Evolutionary conservation across 78 protist genomes (phyloP).

Genomic region (Monocercomonoides exilis): DNA sequence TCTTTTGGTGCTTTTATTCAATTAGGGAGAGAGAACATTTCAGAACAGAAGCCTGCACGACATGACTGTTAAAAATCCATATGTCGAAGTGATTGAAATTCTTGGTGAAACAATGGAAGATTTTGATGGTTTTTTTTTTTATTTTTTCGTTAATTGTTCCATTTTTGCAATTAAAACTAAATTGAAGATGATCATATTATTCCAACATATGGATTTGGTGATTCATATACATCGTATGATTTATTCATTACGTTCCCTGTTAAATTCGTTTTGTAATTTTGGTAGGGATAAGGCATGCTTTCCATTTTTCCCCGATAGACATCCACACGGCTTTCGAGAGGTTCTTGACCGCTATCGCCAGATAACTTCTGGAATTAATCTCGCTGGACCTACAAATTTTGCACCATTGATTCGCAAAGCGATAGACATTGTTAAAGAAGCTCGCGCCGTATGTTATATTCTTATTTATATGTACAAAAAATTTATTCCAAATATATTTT

Average conservation of each 20-base stretch:
- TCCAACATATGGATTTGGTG: slow-evolving; percentile 3
- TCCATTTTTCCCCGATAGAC: not conserved
- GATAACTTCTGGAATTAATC: not conserved
- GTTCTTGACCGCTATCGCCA: not conserved
- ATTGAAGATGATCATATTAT: slow-evolving; percentile 1
- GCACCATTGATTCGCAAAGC: not conserved
- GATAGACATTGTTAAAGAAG: not conserved
- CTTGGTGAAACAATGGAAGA: slow-evolving; percentile 18
- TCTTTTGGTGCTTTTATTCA: not conserved
- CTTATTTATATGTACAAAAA: no score
- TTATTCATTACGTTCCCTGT: slow-evolving; percentile 11
- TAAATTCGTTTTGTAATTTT: slow-evolving; percentile 1
- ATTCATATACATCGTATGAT: not conserved
- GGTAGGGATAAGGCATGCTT: not conserved
- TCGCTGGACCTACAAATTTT: slow-evolving; percentile 1
- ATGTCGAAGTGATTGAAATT: slow-evolving; percentile 9
- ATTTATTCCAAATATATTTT: slow-evolving; percentile 10
- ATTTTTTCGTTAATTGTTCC: slow-evolving; percentile 12
- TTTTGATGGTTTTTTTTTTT: slow-evolving; percentile 27
- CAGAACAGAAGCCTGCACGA: slow-evolving; percentile 25
- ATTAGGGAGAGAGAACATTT: slow-evolving; percentile 16
- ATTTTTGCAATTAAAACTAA: no score
- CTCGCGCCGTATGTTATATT: not conserved
- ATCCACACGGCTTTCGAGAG: not conserved
- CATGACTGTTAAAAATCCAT: slow-evolving; percentile 23